phyloP scores from a whole-genome alignment of 1,139 yeast species.

The Suzukiozyma palmioleophila region DNA sequence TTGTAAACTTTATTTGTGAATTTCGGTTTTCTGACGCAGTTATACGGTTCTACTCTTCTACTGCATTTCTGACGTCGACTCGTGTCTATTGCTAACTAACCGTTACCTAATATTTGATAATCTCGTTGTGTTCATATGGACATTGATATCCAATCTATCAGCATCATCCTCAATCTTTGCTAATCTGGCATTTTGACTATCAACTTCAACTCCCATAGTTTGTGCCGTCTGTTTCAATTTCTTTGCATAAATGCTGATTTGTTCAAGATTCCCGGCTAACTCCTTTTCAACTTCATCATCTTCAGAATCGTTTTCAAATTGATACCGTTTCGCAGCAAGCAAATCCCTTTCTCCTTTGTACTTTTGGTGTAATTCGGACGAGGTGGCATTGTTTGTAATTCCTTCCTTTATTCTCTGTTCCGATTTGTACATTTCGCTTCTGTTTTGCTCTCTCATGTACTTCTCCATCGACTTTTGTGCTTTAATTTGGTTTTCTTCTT shows the following conservation, averaged over 20 bases:
- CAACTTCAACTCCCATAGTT: slow-evolving; percentile 46
- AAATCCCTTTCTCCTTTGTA: slow-evolving; percentile 48
- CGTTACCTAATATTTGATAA: slow-evolving; percentile 38
- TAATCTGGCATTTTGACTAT: slow-evolving; percentile 46
- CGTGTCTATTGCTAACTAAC: neutral
- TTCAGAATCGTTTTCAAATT: slow-evolving; percentile 51
- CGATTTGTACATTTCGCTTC: slow-evolving; percentile 42
- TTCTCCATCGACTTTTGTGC: slow-evolving; percentile 63
- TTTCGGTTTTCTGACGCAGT: no score
- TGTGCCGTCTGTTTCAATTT: slow-evolving; percentile 43
- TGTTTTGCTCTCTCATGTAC: slow-evolving; percentile 38
- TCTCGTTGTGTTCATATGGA: slow-evolving; percentile 45
- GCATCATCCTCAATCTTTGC: slow-evolving; percentile 53
- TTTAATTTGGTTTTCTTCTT: slow-evolving; percentile 69
- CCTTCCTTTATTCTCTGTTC: slow-evolving; percentile 45
- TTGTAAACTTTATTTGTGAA: no score
- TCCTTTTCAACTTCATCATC: slow-evolving; percentile 61
- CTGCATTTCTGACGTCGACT: no score
- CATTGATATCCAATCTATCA: slow-evolving; percentile 51
- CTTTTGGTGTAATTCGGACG: slow-evolving; percentile 39
- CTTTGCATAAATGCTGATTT: slow-evolving; percentile 43
- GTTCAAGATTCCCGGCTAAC: slow-evolving; percentile 49
- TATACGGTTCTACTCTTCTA: no score
- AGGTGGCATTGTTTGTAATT: slow-evolving; percentile 34
- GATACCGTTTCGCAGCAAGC: slow-evolving; percentile 45